These are phyloP conservation scores for Coemansia sp. DNA, from an alignment of 192 early-diverging fungal species.

Conservation along the genomic window DNA sequence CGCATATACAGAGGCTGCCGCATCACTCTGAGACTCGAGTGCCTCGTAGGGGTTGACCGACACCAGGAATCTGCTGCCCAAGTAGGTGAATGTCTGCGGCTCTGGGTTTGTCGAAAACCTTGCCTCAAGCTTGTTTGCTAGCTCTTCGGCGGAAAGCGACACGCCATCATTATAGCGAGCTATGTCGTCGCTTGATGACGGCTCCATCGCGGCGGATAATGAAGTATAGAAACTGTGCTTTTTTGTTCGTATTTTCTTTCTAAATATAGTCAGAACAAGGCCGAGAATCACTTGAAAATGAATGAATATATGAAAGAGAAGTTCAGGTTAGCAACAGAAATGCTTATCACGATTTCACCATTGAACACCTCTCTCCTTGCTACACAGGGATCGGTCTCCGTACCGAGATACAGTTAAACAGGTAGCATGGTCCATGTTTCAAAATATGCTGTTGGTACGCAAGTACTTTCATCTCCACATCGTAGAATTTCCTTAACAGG, in stretches of 20 bases:
- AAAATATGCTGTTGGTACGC: background rate
- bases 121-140: conserved; percentile 57
- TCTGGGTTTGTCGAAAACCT: conserved; percentile 45
- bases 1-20: conserved; percentile 71
- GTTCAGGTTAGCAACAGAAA: background rate
- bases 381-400: background rate
- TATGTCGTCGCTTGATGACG: conserved; percentile 41
- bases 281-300: background rate
- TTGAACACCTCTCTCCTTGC: background rate
- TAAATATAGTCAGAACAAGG: background rate
- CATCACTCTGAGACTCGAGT: conserved; percentile 59
- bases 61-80: conserved; percentile 68
- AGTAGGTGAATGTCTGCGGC: conserved; percentile 63
- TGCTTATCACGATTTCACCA: background rate
- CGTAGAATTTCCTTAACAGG: background rate
- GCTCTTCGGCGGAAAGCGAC: conserved; percentile 38
- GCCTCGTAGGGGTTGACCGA: conserved; percentile 68
- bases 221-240: background rate
- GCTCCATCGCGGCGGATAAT: conserved; percentile 21
- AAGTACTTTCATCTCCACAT: background rate
- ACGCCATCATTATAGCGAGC: conserved; percentile 53
- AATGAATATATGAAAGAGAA: background rate
- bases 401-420: background rate
- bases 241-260: background rate
- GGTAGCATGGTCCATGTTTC: background rate